Conservation (phyloP, 495 filamentous ascomycete species). For the Polyplosphaeria fusca region DNA sequence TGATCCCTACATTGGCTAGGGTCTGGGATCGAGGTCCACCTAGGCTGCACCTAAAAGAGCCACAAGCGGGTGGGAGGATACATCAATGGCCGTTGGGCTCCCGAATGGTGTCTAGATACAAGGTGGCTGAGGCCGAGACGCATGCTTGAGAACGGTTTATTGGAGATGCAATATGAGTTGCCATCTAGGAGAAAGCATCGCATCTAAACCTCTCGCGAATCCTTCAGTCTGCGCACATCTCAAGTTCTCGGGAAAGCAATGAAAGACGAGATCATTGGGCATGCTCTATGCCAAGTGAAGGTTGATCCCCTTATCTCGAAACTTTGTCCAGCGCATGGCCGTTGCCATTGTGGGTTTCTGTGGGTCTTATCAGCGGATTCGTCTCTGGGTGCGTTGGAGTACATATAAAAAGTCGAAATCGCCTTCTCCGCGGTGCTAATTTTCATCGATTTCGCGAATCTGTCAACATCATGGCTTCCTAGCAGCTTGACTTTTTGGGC, state of each 20-base stretch:
- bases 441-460: background rate
- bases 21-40: constrained; percentile 1
- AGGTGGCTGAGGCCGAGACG: constrained; percentile 16
- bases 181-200: background rate
- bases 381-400: background rate
- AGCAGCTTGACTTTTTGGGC: too few species aligned
- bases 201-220: constrained; percentile 3
- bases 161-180: background rate
- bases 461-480: too few species aligned
- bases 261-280: background rate
- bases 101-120: background rate
- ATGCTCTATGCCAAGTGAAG: background rate
- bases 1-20: constrained; percentile 3
- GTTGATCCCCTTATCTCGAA: constrained; percentile 17
- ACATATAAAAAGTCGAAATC: background rate
- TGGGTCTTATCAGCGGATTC: constrained; percentile 18
- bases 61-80: background rate
- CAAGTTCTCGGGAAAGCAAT: too few species aligned
- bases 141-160: background rate
- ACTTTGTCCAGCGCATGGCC: background rate
- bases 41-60: background rate
- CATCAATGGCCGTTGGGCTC: background rate
- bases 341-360: constrained; percentile 2
- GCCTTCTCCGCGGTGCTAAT: constrained; percentile 18
- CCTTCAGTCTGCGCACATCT: too few species aligned